Conservation (phyloP, 2,329 filamentous ascomycete species). For the Ophiostoma himal-ulmi region DNA sequence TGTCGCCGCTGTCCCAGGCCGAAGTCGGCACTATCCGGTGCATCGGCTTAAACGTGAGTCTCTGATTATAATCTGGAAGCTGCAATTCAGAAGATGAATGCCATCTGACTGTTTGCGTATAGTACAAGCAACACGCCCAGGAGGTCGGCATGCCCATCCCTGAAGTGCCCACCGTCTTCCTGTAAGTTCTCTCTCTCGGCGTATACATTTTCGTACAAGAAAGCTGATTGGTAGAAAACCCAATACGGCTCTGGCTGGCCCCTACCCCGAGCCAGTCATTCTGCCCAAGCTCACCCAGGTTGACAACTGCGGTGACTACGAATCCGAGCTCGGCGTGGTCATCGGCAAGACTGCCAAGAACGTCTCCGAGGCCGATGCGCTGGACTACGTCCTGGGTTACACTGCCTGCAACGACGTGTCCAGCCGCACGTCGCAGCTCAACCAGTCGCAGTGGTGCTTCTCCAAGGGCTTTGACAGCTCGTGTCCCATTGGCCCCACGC, state of each 20-base stretch:
- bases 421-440: slow-evolving; percentile 43
- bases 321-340: slow-evolving; percentile 37
- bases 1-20: slow-evolving; percentile 44
- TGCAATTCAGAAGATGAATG: background rate
- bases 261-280: slow-evolving; percentile 36
- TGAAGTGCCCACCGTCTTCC: slow-evolving; percentile 50
- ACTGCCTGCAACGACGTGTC: slow-evolving; percentile 52
- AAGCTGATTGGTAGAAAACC: background rate
- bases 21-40: slow-evolving; percentile 54
- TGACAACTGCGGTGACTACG: slow-evolving; percentile 37
- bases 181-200: background rate
- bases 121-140: slow-evolving; percentile 44
- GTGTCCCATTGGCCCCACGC: slow-evolving; percentile 47
- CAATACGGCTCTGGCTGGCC: slow-evolving; percentile 44
- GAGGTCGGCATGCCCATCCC: slow-evolving; percentile 50
- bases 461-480: slow-evolving; percentile 53
- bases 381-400: slow-evolving; percentile 49
- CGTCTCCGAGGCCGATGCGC: slow-evolving; percentile 40
- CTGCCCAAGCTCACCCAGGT: slow-evolving; percentile 49
- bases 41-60: slow-evolving; percentile 47
- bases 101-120: background rate
- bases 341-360: slow-evolving; percentile 35
- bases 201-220: background rate
- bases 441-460: slow-evolving; percentile 53
- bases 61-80: background rate